Evolutionary conservation across 306 rosid genomes (phyloP).

Genomic region (Mucuna pruriens): DNA sequence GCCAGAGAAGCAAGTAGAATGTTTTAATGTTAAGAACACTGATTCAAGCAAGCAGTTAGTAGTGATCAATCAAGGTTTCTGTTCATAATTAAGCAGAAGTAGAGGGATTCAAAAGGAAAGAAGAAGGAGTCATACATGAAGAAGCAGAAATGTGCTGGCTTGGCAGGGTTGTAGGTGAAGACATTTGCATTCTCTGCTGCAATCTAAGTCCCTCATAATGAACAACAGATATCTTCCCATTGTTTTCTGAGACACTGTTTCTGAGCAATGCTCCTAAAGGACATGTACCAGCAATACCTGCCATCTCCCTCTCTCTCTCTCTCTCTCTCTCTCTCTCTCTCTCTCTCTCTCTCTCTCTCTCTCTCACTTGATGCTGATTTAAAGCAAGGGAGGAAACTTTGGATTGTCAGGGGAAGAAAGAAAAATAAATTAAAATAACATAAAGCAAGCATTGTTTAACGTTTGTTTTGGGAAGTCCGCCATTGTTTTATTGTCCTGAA

Average conservation of each 20-base stretch:
- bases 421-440: neutral
- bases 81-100: neutral
- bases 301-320: constrained; percentile 36
- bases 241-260: constrained; percentile 34
- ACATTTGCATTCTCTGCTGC: constrained; percentile 35
- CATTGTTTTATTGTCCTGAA: constrained; percentile 2
- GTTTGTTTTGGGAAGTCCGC: constrained; percentile 48
- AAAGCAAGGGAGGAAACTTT: constrained; percentile 32
- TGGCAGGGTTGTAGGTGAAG: constrained; percentile 31
- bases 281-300: constrained; percentile 45
- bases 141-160: constrained; percentile 41
- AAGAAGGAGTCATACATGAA: constrained; percentile 40
- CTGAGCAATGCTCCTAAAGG: constrained; percentile 54
- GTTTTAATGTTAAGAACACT: neutral
- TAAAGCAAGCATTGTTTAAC: constrained; percentile 30
- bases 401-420: constrained; percentile 34
- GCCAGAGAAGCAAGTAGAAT: neutral
- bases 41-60: neutral
- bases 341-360: neutral
- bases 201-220: constrained; percentile 54
- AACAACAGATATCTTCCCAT: constrained; percentile 18
- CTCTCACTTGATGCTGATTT: constrained; percentile 16
- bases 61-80: neutral
- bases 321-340: constrained; percentile 15
- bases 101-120: neutral